Evolutionary conservation across 2,329 filamentous ascomycete species (phyloP), one percentile per base, ranked within the genome.

Genomic region (Emmonsiellopsis sp.): DNA sequence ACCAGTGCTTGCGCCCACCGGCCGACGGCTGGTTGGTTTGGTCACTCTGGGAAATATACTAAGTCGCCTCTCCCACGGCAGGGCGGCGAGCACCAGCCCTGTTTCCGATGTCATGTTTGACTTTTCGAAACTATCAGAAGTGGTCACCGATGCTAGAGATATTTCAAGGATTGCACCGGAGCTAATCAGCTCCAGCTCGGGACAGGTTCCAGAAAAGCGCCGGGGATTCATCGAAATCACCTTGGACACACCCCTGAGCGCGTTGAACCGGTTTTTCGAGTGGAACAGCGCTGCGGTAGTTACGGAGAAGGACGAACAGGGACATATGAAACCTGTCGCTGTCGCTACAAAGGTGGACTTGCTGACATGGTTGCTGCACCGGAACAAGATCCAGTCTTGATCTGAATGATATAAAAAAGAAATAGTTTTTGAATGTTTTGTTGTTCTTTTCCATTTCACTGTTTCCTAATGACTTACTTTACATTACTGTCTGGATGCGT

Each of bases 251-350:
- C 86, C 87, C 2, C 77, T 98, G 40, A 82, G 80, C 46, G 85
- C 87, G 44, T 78, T 98, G 52, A 92, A 89, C 75, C 84, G 87
- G 64, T 98, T 98, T 74, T 89, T 97, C 60, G 90, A 97, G 74
- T 97, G 93, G 90, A 97, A 98, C 72, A 93, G 87, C 61, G 92
- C 93, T 0, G 93, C 93, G 0, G 84, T 98, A 48, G 89, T 98
- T 2, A 98, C 92, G 0, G 91, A 97, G 69, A 79, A 81, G 42
- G 78, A 79, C 54, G 73, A 76, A 52, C 71, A 77, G 55, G 80
- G 74, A 10, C 79, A 80, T 45, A 67, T 83, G 60, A 94, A 88
- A 76, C 90, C 94, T 1, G 77, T 93, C 49, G 93, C 89, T 6
- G 83, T 98, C 7, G 91, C 94, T 6, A 97, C 93, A 34, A 98